Evolutionary conservation across 371 early-diverging fungal genomes (phyloP), one percentile per base, ranked within the genome.

Genomic region (Modicella reniformis): DNA sequence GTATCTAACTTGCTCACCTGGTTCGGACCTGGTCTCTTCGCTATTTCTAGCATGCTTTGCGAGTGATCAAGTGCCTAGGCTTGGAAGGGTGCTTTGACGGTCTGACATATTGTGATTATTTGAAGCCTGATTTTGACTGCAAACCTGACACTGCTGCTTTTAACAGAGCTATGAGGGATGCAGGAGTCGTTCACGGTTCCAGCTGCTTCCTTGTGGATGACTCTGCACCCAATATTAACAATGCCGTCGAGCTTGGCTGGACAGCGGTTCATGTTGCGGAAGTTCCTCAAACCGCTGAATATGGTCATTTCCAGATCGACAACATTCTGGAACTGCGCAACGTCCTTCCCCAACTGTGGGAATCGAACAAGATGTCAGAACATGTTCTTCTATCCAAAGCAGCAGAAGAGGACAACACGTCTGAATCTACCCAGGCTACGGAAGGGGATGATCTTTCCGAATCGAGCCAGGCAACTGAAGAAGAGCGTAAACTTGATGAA

Each of bases 151-250:
- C 72, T 2, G 79, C 65, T 8, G 80, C 88, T 6, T 93, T 86
- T 68, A 66, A 84, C 19, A 83, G 83, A 59, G 94, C 91, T 12
- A 91, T 94, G 93, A 62, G 72, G 34, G 90, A 90, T 53, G 93
- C 94, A 1, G 88, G 88, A 3, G 86, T 87, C 1, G 59, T 67
- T 3, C 86, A 90, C 60, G 76, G 84, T 6, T 81, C 55, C 19
- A 67, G 82, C 54, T 93, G 93, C 72, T 93, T 84, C 70, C 85
- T 94, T 65, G 94, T 92, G 0, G 94, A 94, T 72, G 94, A 94
- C 74, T 85, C 90, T 19, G 85, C 84, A 2, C 75, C 72, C 6
- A 94, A 94, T 67, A 82, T 92, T 3, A 85, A 88, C 47, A 86
- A 83, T 26, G 94, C 92, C 17, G 63, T 80, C 60, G 71, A 84